phyloP scores from a whole-genome alignment of 2,329 filamentous ascomycete species.

The Pseudocercospora ulei region DNA sequence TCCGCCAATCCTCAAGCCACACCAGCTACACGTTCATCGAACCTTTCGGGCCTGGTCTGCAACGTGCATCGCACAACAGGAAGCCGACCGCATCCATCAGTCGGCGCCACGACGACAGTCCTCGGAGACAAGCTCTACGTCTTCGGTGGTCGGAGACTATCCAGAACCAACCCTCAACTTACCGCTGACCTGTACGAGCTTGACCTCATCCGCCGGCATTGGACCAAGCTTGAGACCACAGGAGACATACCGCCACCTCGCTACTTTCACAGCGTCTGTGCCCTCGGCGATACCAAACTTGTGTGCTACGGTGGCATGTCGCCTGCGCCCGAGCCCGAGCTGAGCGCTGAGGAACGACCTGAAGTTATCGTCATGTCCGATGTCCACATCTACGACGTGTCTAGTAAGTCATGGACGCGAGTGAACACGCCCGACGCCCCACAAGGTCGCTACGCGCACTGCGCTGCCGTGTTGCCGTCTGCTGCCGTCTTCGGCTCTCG shows the following conservation, averaged over 20 bases:
- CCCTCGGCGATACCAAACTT: conserved; percentile 85
- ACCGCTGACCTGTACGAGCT: conserved; percentile 89
- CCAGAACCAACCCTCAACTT: conserved; percentile 69
- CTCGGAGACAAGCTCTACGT: conserved; percentile 93
- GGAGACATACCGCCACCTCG: conserved; percentile 83
- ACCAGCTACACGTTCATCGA: conserved; percentile 42
- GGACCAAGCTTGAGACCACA: conserved; percentile 75
- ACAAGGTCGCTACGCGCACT: conserved; percentile 92
- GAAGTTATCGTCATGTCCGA: conserved; percentile 90
- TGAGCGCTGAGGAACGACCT: conserved; percentile 55
- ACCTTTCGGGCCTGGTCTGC: conserved; percentile 57
- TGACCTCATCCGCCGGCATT: conserved; percentile 81
- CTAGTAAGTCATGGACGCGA: conserved; percentile 72
- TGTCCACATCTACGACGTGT: conserved; percentile 87
- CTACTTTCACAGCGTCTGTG: conserved; percentile 95
- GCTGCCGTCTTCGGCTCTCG: conserved; percentile 77
- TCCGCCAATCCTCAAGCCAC: conserved; percentile 16
- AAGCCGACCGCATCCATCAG: conserved; percentile 77
- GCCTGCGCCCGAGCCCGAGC: conserved; percentile 49
- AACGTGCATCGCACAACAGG: conserved; percentile 76
- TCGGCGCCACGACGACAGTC: conserved; percentile 90
- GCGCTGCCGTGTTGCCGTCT: conserved; percentile 82
- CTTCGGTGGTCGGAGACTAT: conserved; percentile 83
- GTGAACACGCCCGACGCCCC: conserved; percentile 65
- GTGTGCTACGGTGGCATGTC: conserved; percentile 99